Evolutionary conservation across 495 filamentous ascomycete species (phyloP).

Genomic region (Penicillium herquei): DNA sequence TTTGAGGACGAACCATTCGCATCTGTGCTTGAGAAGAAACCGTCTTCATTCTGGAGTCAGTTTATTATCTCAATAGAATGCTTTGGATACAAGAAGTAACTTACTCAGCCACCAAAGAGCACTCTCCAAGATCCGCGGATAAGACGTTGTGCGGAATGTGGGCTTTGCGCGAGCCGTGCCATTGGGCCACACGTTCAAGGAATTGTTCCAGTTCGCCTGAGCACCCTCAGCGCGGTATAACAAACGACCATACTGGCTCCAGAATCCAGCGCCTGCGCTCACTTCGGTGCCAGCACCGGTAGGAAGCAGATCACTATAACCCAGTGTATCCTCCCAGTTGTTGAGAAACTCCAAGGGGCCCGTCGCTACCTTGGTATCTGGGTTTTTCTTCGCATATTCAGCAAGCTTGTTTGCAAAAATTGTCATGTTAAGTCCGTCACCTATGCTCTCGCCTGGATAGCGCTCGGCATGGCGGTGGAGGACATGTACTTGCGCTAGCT

Average conservation of each 20-base stretch:
- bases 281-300: constrained; percentile 52
- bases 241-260: constrained; percentile 53
- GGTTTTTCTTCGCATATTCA: constrained; percentile 41
- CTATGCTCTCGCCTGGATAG: constrained; percentile 37
- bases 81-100: constrained; percentile 3
- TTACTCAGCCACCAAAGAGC: constrained; percentile 41
- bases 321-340: constrained; percentile 48
- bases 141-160: constrained; percentile 48
- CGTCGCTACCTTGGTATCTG: constrained; percentile 29
- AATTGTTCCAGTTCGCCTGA: constrained; percentile 41
- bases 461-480: constrained; percentile 55
- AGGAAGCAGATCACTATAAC: constrained; percentile 41
- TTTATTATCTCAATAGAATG: not conserved
- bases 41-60: constrained; percentile 13
- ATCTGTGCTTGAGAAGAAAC: constrained; percentile 37
- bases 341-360: constrained; percentile 52
- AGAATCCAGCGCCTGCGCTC: constrained; percentile 46
- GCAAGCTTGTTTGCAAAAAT: constrained; percentile 44
- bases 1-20: constrained; percentile 34
- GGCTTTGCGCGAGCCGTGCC: constrained; percentile 45
- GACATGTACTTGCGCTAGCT: constrained; percentile 50
- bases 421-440: constrained; percentile 46
- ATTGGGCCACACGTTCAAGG: constrained; percentile 42
- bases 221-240: constrained; percentile 45
- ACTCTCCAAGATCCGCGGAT: constrained; percentile 50